A percentile compares a stretch with the other conserved stretches of the same genome.
Conservation (phyloP, 306 rosid genomes). For the Geum urbanum region DNA sequence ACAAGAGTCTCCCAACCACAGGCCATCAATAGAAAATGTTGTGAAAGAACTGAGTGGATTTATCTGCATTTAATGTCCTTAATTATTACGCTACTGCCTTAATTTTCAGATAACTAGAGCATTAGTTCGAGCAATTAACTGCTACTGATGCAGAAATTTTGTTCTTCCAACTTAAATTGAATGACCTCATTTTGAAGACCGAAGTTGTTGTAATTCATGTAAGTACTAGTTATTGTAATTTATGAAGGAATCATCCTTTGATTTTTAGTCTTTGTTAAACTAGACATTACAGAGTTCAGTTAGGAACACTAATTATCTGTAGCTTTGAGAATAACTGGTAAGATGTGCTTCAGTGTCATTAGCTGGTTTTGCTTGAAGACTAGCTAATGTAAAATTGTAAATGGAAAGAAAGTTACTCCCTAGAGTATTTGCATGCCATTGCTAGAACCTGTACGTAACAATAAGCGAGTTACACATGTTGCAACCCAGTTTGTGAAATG, state of each 20-base stretch:
- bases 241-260: not conserved
- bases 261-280: constrained; percentile 1
- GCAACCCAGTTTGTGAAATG: not conserved
- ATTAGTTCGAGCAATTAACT: constrained; percentile 10
- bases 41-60: constrained; percentile 36
- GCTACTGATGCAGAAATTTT: constrained; percentile 21
- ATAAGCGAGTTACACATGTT: not conserved
- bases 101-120: constrained; percentile 13
- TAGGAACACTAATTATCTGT: not conserved
- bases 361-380: not conserved
- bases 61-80: constrained; percentile 19
- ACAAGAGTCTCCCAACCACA: constrained; percentile 47
- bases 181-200: constrained; percentile 11
- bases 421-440: not conserved
- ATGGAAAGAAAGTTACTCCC: constrained; percentile 2
- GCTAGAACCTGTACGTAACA: not conserved
- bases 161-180: constrained; percentile 6
- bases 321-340: not conserved
- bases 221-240: not conserved
- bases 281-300: constrained; percentile 11
- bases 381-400: not conserved
- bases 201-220: not conserved
- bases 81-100: constrained; percentile 8
- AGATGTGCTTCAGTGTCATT: not conserved
- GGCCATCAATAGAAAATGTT: constrained; percentile 66